These are phyloP conservation scores for Candida railenensis DNA, from an alignment of 805 yeast species.

Conservation along the genomic window DNA sequence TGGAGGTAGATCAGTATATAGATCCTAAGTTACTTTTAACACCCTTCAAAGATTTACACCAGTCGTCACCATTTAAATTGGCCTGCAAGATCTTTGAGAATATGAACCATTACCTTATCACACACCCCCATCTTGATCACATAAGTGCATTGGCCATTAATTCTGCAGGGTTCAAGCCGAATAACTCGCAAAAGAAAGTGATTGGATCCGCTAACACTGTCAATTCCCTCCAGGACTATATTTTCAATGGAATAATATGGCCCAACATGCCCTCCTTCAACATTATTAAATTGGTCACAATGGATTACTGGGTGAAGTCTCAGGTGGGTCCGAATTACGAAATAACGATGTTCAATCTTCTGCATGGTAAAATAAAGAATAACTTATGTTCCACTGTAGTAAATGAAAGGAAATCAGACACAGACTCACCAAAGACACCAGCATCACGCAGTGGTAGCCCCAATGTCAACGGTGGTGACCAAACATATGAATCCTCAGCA, in stretches of 20 bases:
- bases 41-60: neutral
- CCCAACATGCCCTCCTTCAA: constrained; percentile 55
- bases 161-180: constrained; percentile 51
- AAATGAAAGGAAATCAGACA: constrained; percentile 3
- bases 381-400: neutral
- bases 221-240: constrained; percentile 47
- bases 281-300: constrained; percentile 19
- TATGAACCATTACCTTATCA: constrained; percentile 50
- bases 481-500: constrained; percentile 53
- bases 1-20: constrained; percentile 21
- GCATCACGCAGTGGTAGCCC: neutral
- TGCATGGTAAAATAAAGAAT: constrained; percentile 27
- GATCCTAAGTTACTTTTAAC: constrained; percentile 11
- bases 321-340: constrained; percentile 17
- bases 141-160: constrained; percentile 66
- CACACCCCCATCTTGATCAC: constrained; percentile 89
- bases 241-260: constrained; percentile 81
- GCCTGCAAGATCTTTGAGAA: constrained; percentile 32
- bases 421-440: neutral
- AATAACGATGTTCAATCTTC: constrained; percentile 30
- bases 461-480: neutral
- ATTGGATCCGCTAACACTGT: constrained; percentile 57
- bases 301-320: constrained; percentile 12
- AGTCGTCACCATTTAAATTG: constrained; percentile 23
- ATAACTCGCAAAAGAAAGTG: constrained; percentile 37